These are phyloP conservation scores for Blumeriella jaapii DNA, from an alignment of 2,329 filamentous ascomycete genomes.

Conservation along the genomic window DNA sequence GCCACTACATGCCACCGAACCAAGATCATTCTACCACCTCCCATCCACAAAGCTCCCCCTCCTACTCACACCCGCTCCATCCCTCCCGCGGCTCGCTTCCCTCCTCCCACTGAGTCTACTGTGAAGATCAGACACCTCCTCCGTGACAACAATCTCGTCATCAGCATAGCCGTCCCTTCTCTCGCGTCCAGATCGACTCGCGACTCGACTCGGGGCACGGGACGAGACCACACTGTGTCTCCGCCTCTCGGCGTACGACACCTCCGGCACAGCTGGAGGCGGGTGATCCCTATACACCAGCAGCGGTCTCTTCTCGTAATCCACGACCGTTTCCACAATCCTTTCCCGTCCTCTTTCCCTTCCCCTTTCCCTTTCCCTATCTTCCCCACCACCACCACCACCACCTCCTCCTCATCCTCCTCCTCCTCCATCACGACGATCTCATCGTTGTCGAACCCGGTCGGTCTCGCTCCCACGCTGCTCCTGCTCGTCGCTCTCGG, in stretches of 20 bases:
- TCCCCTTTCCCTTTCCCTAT: neutral
- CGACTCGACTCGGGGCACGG: neutral
- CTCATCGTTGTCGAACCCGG: too few relatives aligned
- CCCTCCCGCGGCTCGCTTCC: too few relatives aligned
- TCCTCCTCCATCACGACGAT: too few relatives aligned
- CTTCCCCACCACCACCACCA: neutral
- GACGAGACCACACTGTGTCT: slow-evolving; percentile 1
- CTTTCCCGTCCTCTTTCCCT: slow-evolving; percentile 4
- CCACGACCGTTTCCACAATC: slow-evolving; percentile 1
- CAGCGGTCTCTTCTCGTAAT: neutral
- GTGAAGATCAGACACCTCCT: neutral
- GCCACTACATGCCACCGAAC: too few relatives aligned
- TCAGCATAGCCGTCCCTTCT: too few relatives aligned
- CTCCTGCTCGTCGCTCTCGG: too few relatives aligned
- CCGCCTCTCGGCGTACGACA: slow-evolving; percentile 1
- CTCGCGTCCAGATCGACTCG: slow-evolving; percentile 1
- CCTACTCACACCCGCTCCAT: neutral
- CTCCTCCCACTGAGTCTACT: too few relatives aligned
- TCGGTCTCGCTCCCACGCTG: too few relatives aligned
- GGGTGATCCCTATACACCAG: neutral
- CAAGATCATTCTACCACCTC: too few relatives aligned
- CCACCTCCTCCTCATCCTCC: too few relatives aligned
- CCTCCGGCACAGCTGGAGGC: neutral
- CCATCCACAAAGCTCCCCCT: neutral
- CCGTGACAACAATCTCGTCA: slow-evolving; percentile 4